Evolutionary conservation across 306 rosid genomes (phyloP).

Genomic region (Medicago ruthenica): DNA sequence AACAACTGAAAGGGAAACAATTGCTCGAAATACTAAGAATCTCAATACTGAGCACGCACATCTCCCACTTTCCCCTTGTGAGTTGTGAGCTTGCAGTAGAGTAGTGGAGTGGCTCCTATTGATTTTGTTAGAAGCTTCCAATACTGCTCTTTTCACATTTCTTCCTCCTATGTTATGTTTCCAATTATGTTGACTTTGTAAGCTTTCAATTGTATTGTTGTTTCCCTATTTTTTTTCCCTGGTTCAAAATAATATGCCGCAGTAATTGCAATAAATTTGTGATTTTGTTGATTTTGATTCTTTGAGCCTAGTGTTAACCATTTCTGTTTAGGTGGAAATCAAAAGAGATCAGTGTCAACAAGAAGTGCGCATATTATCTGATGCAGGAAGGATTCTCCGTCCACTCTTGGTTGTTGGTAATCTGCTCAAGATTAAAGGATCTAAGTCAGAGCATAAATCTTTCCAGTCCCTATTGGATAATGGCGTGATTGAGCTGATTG

Average conservation of each 20-base stretch:
- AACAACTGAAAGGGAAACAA: too few species aligned
- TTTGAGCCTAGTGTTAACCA: conserved; percentile 21
- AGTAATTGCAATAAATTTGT: conserved; percentile 30
- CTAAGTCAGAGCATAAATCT: conserved; percentile 56
- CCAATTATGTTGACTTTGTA: not conserved
- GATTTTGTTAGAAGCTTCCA: conserved; percentile 1
- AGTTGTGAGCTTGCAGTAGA: not conserved
- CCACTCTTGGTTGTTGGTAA: conserved; percentile 88
- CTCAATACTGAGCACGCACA: not conserved
- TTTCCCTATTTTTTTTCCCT: conserved; percentile 1
- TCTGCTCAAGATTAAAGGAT: conserved; percentile 61
- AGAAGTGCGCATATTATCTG: conserved; percentile 86
- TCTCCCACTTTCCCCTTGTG: too few species aligned
- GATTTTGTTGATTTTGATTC: conserved; percentile 5
- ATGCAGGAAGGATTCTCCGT: conserved; percentile 93
- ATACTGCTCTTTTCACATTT: not conserved
- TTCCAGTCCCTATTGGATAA: conserved; percentile 68
- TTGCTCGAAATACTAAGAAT: too few species aligned
- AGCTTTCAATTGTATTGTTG: not conserved
- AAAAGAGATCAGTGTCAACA: conserved; percentile 75
- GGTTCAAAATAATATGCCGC: not conserved
- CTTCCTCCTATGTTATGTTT: not conserved
- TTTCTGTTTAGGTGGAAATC: conserved; percentile 75
- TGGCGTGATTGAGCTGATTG: conserved; percentile 85
- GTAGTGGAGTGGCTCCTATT: not conserved